Evolutionary conservation across 2,329 filamentous ascomycete species (phyloP).

Genomic region (Monilinia laxa): DNA sequence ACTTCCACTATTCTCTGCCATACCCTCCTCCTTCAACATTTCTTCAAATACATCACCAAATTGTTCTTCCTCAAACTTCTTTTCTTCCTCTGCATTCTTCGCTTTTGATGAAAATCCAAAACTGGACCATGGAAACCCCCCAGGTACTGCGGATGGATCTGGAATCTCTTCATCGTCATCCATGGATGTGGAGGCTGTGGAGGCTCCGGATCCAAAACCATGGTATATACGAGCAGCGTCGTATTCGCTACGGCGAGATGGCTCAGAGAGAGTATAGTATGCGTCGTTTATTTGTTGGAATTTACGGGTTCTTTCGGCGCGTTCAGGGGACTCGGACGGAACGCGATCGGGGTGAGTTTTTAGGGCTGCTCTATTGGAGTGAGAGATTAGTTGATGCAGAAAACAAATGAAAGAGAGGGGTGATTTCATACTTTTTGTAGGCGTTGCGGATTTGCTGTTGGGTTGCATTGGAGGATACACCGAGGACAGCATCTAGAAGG

Average conservation of each 20-base stretch:
- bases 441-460: constrained; percentile 86
- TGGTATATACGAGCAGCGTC: constrained; percentile 68
- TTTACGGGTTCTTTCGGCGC: constrained; percentile 74
- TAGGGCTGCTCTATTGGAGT: constrained; percentile 67
- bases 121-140: constrained; percentile 69
- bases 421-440: constrained; percentile 71
- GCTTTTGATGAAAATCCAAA: constrained; percentile 55
- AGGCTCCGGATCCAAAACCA: constrained; percentile 46
- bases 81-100: constrained; percentile 51
- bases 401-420: neutral
- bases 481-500: constrained; percentile 67
- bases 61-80: constrained; percentile 69
- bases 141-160: constrained; percentile 42
- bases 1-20: constrained; percentile 68
- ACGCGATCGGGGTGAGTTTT: constrained; percentile 95
- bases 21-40: constrained; percentile 82
- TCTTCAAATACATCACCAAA: constrained; percentile 88
- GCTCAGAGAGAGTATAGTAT: constrained; percentile 87
- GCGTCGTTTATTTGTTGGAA: constrained; percentile 93
- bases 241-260: constrained; percentile 75
- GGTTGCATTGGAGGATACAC: constrained; percentile 69
- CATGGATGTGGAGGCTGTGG: constrained; percentile 46
- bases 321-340: constrained; percentile 77
- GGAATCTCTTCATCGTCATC: constrained; percentile 46
- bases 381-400: constrained; percentile 20